Conservation (phyloP, 495 filamentous ascomycete species). For the Corynascus novoguineensis region DNA sequence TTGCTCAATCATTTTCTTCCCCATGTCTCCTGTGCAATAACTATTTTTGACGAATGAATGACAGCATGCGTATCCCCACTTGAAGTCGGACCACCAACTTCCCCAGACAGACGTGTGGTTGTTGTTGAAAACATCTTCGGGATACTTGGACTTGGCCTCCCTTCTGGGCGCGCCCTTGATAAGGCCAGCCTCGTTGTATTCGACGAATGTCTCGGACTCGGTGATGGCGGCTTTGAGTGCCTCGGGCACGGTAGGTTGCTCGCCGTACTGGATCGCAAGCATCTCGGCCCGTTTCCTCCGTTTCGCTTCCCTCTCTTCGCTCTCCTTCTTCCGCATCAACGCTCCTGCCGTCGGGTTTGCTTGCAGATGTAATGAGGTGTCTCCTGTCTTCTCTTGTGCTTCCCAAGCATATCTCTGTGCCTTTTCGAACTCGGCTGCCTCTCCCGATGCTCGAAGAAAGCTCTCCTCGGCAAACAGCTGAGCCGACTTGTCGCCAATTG, state of each 20-base stretch:
- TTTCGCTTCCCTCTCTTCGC: constrained; percentile 63
- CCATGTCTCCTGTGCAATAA: constrained; percentile 90
- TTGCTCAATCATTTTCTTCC: constrained; percentile 52
- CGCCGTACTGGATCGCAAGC: constrained; percentile 81
- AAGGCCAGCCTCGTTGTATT: constrained; percentile 84
- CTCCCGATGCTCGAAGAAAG: constrained; percentile 83
- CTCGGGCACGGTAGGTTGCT: constrained; percentile 57
- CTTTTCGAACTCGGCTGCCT: constrained; percentile 89
- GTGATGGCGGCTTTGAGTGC: constrained; percentile 62
- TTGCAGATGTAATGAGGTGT: constrained; percentile 77
- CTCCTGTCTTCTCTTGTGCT: constrained; percentile 71
- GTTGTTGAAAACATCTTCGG: constrained; percentile 79
- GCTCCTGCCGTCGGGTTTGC: constrained; percentile 95
- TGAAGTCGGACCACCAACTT: constrained; percentile 93
- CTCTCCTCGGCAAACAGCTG: constrained; percentile 90
- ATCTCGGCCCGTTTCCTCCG: constrained; percentile 61
- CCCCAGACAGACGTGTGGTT: constrained; percentile 95
- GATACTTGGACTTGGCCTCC: constrained; percentile 77
- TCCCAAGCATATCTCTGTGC: constrained; percentile 94
- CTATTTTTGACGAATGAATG: constrained; percentile 90
- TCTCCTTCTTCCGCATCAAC: constrained; percentile 70
- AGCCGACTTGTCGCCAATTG: constrained; percentile 74
- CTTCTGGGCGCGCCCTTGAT: constrained; percentile 83
- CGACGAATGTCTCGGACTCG: constrained; percentile 83
- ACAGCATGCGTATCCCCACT: constrained; percentile 98